Percentiles rank a stretch among this genome's conserved stretches.
Evolutionary conservation across 139 green algal genomes (phyloP).

Genomic region (Dunaliella sp.): DNA sequence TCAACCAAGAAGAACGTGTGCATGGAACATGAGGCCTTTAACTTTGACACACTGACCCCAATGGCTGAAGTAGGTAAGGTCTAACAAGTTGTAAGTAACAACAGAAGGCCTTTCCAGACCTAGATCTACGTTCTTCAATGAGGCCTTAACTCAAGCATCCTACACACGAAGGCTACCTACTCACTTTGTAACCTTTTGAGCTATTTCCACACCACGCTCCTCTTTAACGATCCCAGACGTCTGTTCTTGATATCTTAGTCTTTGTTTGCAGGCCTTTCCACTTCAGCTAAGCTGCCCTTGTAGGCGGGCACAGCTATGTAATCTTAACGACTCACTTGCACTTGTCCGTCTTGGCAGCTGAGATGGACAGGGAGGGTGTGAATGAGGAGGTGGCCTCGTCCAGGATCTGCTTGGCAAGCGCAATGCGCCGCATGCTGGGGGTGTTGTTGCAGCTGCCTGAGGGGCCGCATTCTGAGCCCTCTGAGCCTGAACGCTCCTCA

Average conservation of each 20-base stretch:
- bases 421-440: not conserved
- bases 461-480: not conserved
- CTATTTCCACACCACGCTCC: not conserved
- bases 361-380: slow-evolving; percentile 6
- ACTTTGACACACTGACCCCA: too few relatives aligned
- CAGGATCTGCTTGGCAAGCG: slow-evolving; percentile 9
- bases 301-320: not conserved
- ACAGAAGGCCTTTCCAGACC: too few relatives aligned
- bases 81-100: too few relatives aligned
- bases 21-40: too few relatives aligned
- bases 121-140: too few relatives aligned
- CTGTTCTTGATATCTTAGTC: not conserved
- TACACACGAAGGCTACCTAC: not conserved
- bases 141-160: too few relatives aligned
- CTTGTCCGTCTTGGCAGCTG: slow-evolving; percentile 4
- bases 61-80: too few relatives aligned
- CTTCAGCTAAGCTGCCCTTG: not conserved
- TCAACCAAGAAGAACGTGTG: too few relatives aligned
- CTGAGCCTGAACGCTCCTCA: not conserved
- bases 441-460: not conserved
- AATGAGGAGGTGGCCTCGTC: not conserved
- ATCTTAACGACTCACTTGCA: slow-evolving; percentile 17
- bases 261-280: not conserved
- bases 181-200: not conserved
- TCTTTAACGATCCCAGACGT: not conserved